Conservation (phyloP, 2,329 filamentous ascomycete species). For the Hymenoscyphus scutula region DNA sequence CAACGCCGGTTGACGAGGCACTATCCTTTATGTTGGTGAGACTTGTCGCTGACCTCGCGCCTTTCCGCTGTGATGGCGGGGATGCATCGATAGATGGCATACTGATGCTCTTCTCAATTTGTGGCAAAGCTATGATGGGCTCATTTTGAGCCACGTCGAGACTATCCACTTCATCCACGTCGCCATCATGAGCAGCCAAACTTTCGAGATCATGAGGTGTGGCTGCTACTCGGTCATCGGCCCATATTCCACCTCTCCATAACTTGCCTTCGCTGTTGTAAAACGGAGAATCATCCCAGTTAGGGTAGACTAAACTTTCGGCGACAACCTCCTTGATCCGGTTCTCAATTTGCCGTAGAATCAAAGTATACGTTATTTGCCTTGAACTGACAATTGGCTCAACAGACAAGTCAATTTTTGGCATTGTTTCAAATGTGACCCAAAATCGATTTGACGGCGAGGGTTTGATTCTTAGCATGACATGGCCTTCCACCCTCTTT, state of each 20-base stretch:
- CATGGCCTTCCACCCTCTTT: slow-evolving; percentile 80
- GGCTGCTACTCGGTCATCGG: slow-evolving; percentile 52
- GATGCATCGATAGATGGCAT: slow-evolving; percentile 43
- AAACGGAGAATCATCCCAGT: slow-evolving; percentile 96
- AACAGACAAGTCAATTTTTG: slow-evolving; percentile 89
- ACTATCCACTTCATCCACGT: slow-evolving; percentile 43
- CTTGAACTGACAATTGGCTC: slow-evolving; percentile 93
- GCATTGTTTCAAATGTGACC: slow-evolving; percentile 92
- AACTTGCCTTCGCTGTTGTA: slow-evolving; percentile 73
- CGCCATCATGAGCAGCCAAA: slow-evolving; percentile 44
- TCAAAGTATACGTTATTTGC: slow-evolving; percentile 92
- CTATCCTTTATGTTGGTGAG: slow-evolving; percentile 34
- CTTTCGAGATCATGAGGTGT: slow-evolving; percentile 39
- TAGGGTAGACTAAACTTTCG: slow-evolving; percentile 86
- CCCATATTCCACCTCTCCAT: slow-evolving; percentile 83
- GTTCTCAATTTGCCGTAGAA: slow-evolving; percentile 90
- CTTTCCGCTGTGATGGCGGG: slow-evolving; percentile 45
- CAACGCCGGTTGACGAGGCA: slow-evolving; percentile 49
- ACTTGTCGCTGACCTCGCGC: slow-evolving; percentile 32
- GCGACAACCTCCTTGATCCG: slow-evolving; percentile 91
- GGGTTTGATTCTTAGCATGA: slow-evolving; percentile 84
- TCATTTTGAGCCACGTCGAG: slow-evolving; percentile 39
- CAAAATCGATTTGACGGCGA: slow-evolving; percentile 95
- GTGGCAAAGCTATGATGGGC: slow-evolving; percentile 39
- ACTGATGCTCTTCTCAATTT: slow-evolving; percentile 56